phyloP scores from a whole-genome alignment of 176 grass and related monocot species.

The Oryza nivara region DNA sequence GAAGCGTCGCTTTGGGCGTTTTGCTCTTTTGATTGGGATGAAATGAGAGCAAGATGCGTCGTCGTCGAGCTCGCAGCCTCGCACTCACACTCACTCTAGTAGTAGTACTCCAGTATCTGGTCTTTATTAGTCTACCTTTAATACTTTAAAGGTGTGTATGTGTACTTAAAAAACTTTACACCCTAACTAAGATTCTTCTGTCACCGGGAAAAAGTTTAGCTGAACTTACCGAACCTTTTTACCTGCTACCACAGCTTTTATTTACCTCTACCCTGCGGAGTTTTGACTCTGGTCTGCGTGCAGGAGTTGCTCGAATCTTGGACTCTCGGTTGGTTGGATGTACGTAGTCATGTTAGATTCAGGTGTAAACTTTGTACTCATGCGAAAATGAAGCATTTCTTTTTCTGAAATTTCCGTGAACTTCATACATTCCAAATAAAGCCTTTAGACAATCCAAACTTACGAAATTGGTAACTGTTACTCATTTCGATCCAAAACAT shows the following conservation, averaged over 20 bases:
- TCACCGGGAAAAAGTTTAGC: neutral
- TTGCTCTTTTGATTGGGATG: slow-evolving; percentile 7
- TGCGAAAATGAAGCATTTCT: neutral
- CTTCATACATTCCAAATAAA: no score
- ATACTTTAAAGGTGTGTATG: no score
- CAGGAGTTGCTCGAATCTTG: neutral
- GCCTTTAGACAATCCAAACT: no score
- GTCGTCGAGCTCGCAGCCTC: neutral
- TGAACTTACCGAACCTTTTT: slow-evolving; percentile 6
- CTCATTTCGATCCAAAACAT: no score
- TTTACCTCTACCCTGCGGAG: neutral
- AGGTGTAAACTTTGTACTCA: neutral
- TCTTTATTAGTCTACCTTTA: neutral
- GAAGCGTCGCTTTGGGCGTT: slow-evolving; percentile 42
- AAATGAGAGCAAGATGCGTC: neutral
- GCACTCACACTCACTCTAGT: neutral
- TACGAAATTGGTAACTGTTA: no score
- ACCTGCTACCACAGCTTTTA: neutral
- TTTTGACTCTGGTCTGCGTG: neutral
- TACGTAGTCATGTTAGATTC: neutral
- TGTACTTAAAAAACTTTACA: no score
- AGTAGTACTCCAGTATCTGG: no score
- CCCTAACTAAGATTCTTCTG: slow-evolving; percentile 6
- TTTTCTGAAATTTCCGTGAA: neutral
- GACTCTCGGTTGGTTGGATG: neutral